Conservation (phyloP, 1,284 basidiomycete species). For the Rhodotorula sp. region DNA sequence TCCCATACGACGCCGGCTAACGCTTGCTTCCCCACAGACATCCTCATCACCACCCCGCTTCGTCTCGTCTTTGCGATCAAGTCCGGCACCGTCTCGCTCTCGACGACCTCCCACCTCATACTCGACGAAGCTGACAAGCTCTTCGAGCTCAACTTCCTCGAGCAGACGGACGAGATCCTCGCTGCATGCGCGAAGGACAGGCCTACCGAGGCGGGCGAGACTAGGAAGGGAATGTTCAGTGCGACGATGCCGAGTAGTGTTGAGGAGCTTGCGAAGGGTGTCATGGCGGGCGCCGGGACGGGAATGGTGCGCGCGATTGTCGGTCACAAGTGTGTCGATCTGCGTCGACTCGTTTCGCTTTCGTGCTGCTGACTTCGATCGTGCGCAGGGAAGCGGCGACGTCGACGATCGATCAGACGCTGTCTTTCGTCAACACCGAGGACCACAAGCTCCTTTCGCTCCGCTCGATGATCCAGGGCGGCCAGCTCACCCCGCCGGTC, state of each 20-base stretch:
- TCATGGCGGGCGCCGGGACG: constrained; percentile 61
- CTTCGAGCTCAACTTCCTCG: constrained; percentile 81
- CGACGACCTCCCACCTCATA: constrained; percentile 73
- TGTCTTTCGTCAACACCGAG: constrained; percentile 90
- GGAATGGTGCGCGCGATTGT: constrained; percentile 81
- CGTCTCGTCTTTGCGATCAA: constrained; percentile 72
- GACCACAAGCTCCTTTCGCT: constrained; percentile 86
- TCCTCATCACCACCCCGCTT: constrained; percentile 77
- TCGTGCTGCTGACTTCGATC: not conserved
- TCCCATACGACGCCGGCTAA: not conserved
- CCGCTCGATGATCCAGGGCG: constrained; percentile 71
- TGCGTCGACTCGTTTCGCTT: not conserved
- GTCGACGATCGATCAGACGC: constrained; percentile 73
- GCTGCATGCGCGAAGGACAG: constrained; percentile 69
- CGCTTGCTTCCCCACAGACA: constrained; percentile 55
- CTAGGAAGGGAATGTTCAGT: constrained; percentile 86
- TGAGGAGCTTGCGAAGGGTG: constrained; percentile 81
- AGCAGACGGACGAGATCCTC: constrained; percentile 85
- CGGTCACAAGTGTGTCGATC: constrained; percentile 74
- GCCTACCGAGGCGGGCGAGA: constrained; percentile 48
- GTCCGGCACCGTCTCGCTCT: constrained; percentile 51
- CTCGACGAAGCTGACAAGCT: constrained; percentile 78
- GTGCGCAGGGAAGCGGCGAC: constrained; percentile 70
- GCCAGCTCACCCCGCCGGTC: constrained; percentile 81
- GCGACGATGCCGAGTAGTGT: constrained; percentile 87